These are phyloP conservation scores for Trichoderma gracile DNA, from an alignment of 2,329 filamentous ascomycete species.

Conservation along the genomic window DNA sequence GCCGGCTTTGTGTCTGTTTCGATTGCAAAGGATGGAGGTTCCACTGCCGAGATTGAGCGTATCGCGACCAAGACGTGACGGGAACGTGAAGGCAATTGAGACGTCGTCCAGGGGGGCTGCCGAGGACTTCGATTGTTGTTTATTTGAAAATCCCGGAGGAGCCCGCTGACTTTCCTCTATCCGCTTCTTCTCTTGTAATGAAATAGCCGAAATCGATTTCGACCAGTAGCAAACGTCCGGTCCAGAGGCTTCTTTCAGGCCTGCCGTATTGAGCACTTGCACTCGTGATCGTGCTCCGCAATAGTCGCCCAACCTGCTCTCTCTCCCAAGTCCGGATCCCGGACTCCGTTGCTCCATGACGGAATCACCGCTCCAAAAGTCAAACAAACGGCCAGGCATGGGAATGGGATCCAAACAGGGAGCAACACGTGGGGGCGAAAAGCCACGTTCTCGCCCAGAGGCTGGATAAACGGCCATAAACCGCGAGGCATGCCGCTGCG, in stretches of 20 bases:
- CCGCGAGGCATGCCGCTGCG: conserved; percentile 1
- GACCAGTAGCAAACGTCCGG: not conserved
- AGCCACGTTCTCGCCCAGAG: conserved; percentile 7
- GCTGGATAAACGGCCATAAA: not conserved
- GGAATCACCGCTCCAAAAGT: no score
- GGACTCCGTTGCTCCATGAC: not conserved
- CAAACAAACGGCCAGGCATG: not conserved
- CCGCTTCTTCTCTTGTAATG: not conserved
- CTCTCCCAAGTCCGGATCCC: not conserved
- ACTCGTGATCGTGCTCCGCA: conserved; percentile 13
- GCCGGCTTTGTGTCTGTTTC: conserved; percentile 23
- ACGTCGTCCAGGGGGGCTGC: no score
- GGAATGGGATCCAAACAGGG: not conserved
- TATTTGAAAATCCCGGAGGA: not conserved
- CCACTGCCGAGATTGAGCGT: conserved; percentile 28
- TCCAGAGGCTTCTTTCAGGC: not conserved
- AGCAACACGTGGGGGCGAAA: conserved; percentile 15
- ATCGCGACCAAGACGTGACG: not conserved
- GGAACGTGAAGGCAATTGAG: no score
- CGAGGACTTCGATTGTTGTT: not conserved
- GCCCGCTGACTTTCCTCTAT: not conserved
- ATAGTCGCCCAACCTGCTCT: not conserved
- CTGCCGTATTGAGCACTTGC: conserved; percentile 14
- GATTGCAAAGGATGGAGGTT: conserved; percentile 31
- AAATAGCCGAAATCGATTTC: not conserved